phyloP scores from a whole-genome alignment of 495 filamentous ascomycete genomes.

The Penicillium parvum region DNA sequence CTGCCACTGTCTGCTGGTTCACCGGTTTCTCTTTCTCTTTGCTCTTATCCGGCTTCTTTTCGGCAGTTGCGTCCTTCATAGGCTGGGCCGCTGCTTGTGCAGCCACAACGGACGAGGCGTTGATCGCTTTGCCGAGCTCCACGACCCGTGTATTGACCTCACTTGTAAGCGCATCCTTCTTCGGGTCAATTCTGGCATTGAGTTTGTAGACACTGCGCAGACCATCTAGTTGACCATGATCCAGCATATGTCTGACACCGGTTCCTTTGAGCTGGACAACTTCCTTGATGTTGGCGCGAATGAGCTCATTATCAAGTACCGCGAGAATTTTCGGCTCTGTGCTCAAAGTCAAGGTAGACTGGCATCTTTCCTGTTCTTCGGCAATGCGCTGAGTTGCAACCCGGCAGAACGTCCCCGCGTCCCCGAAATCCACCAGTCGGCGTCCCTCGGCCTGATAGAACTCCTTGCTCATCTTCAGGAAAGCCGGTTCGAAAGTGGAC shows the following conservation, averaged over 20 bases:
- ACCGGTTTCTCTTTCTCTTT: slow-evolving; percentile 48
- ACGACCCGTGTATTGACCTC: slow-evolving; percentile 70
- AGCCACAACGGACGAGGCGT: slow-evolving; percentile 52
- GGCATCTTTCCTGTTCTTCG: slow-evolving; percentile 79
- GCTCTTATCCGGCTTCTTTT: slow-evolving; percentile 39
- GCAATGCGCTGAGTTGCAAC: slow-evolving; percentile 65
- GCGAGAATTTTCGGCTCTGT: slow-evolving; percentile 69
- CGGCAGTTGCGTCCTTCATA: slow-evolving; percentile 31
- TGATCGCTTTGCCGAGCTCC: slow-evolving; percentile 77
- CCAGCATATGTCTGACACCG: slow-evolving; percentile 84
- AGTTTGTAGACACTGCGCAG: slow-evolving; percentile 73
- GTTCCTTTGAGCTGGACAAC: slow-evolving; percentile 80
- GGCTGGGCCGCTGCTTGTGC: slow-evolving; percentile 18
- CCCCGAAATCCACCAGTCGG: slow-evolving; percentile 65
- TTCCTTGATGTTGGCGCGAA: slow-evolving; percentile 68
- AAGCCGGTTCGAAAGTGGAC: slow-evolving; percentile 74
- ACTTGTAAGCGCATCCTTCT: slow-evolving; percentile 64
- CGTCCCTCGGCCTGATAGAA: slow-evolving; percentile 79
- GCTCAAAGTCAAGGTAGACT: slow-evolving; percentile 65
- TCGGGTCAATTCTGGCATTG: slow-evolving; percentile 70
- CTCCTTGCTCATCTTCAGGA: slow-evolving; percentile 59
- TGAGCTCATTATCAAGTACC: slow-evolving; percentile 77
- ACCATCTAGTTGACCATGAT: slow-evolving; percentile 76
- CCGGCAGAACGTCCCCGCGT: slow-evolving; percentile 81
- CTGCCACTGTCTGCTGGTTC: slow-evolving; percentile 68